Base-by-base conservation (phyloP, 768 basidiomycete species). In the Hericium erinaceus region DNA sequence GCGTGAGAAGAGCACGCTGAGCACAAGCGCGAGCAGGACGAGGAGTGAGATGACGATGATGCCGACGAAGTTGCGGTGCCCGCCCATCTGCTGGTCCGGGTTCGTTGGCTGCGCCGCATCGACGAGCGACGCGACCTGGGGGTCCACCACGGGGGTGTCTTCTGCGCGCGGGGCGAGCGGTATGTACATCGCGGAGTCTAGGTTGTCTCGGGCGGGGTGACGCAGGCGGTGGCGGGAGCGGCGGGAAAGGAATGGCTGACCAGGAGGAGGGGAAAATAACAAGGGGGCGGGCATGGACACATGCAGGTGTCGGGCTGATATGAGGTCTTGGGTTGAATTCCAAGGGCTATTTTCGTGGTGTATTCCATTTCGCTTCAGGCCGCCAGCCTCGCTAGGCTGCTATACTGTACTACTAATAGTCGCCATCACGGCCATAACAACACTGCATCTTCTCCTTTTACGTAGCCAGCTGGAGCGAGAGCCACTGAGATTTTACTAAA, bases 1-100 rank as follows among this genome's bases (percentile, higher is more conserved):
- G 57, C 63, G 59, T 40, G 64, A 64, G 48, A 68, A 65, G 46
- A 61, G 57, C 56, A 67, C 55, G 64, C 65, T 67, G 54, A 70
- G 67, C 18, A 50, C 56, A 61, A 58, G 11, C 9, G 44, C 62
- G 52, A 57, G 40, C 33, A 54, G 16, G 10, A 61, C 18, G 4
- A 63, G 57, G 11, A 62, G 51, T 22, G 58, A 65, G 57, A 69
- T 56, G 56, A 65, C 57, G 64, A 67, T 58, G 54, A 69, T 56
- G 52, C 66, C 64, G 48, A 66, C 55, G 54, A 66, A 62, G 64
- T 68, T 67, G 57, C 58, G 58, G 38, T 58, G 59, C 13, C 48
- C 59, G 58, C 66, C 40, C 16, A 18, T 28, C 28, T 57, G 57
- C 33, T 54, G 56, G 37, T 20, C 51, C 22, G 53, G 39, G 58